These are phyloP conservation scores for Calvatia gigantea DNA, from an alignment of 768 basidiomycete species.

Conservation along the genomic window DNA sequence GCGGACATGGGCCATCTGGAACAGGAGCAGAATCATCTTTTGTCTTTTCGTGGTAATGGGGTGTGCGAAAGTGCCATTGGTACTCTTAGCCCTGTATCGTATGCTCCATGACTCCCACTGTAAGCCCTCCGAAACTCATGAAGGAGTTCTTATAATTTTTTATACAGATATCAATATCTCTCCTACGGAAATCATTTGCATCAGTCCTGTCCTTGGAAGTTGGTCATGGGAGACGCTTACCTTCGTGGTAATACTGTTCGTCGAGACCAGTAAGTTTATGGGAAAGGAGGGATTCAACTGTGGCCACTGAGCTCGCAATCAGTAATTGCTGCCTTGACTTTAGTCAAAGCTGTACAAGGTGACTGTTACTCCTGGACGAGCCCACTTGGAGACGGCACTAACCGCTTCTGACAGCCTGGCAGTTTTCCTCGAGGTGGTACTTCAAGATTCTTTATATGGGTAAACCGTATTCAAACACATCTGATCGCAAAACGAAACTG, in stretches of 20 bases:
- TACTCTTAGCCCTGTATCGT: neutral
- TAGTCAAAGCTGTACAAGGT: constrained; percentile 6
- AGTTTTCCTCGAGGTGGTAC: neutral
- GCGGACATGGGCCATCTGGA: constrained; percentile 9
- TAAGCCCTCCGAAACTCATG: neutral
- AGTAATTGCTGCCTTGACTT: neutral
- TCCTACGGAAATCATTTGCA: neutral
- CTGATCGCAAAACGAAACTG: neutral
- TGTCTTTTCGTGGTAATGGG: neutral
- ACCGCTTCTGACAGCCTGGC: neutral
- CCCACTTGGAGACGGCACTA: neutral
- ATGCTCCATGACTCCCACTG: neutral
- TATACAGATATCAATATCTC: neutral
- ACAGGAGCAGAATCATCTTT: neutral
- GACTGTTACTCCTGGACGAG: too few relatives aligned
- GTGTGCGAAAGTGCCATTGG: neutral
- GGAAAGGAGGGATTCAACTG: neutral
- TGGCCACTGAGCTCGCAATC: neutral
- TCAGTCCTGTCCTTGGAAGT: neutral
- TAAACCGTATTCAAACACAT: neutral
- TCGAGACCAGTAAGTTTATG: neutral
- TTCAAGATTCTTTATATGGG: constrained; percentile 6
- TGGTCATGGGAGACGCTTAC: constrained; percentile 2
- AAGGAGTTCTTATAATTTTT: neutral
- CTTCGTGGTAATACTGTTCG: neutral